A percentile compares a stretch with the other conserved stretches of the same genome.
These are phyloP conservation scores for Diplodia corticola DNA, from an alignment of 2,329 filamentous ascomycete species.

Conservation along the genomic window DNA sequence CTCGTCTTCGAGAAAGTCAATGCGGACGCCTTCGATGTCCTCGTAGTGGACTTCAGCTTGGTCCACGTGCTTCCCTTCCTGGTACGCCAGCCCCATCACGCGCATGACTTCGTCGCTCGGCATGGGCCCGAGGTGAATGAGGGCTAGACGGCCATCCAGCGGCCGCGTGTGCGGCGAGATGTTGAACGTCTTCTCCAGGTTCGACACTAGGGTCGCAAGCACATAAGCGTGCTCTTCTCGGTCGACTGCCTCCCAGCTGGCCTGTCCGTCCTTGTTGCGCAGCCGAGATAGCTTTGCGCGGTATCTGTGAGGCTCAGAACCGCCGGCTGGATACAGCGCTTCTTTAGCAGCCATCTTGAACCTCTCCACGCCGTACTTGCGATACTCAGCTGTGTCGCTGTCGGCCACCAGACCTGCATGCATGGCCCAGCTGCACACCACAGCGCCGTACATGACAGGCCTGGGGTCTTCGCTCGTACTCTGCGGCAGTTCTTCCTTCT, in stretches of 20 bases:
- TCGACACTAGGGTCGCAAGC: conserved; percentile 73
- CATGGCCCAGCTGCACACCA: conserved; percentile 87
- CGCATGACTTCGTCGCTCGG: conserved; percentile 68
- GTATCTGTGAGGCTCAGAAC: conserved; percentile 57
- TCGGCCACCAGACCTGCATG: conserved; percentile 88
- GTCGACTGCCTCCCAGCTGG: conserved; percentile 38
- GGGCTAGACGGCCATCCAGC: conserved; percentile 67
- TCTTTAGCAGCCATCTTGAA: conserved; percentile 84
- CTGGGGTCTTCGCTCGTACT: conserved; percentile 31
- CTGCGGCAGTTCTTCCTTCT: conserved; percentile 42
- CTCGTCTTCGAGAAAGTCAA: conserved; percentile 68
- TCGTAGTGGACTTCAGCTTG: conserved; percentile 65
- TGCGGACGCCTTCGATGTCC: conserved; percentile 64
- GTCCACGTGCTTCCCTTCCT: conserved; percentile 58
- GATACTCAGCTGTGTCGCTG: conserved; percentile 80
- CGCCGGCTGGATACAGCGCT: conserved; percentile 62
- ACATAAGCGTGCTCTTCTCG: conserved; percentile 69
- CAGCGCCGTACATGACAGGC: conserved; percentile 63
- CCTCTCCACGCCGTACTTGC: conserved; percentile 71
- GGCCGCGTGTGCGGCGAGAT: conserved; percentile 75
- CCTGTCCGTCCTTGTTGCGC: conserved; percentile 22
- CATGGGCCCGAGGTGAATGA: conserved; percentile 74
- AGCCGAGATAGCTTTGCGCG: conserved; percentile 53
- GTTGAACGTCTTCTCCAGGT: conserved; percentile 76
- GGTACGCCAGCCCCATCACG: conserved; percentile 68